phyloP scores from a whole-genome alignment of 2,329 filamentous ascomycete genomes.

The Dryadomyces quercivorus region DNA sequence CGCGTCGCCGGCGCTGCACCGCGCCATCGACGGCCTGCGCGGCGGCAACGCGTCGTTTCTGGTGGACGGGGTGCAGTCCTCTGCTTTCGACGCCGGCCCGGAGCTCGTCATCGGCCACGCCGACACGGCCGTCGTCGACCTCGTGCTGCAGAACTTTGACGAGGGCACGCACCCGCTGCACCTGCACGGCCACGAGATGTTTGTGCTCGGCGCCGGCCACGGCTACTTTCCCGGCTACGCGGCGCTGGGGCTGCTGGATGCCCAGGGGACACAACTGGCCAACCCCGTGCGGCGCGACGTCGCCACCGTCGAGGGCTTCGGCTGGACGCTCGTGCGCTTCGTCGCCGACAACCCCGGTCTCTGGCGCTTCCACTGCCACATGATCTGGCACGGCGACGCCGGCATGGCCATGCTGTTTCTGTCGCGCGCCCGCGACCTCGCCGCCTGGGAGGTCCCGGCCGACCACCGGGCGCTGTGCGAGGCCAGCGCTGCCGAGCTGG shows the following conservation, averaged over 20 bases:
- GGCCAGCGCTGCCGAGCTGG: constrained; percentile 26
- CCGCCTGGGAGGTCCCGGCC: constrained; percentile 28
- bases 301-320: constrained; percentile 31
- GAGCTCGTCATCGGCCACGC: constrained; percentile 53
- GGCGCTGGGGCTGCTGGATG: constrained; percentile 22
- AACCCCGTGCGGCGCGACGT: constrained; percentile 37
- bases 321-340: constrained; percentile 35
- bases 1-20: constrained; percentile 34
- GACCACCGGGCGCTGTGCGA: constrained; percentile 33
- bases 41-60: constrained; percentile 32
- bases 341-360: constrained; percentile 37
- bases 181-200: constrained; percentile 27
- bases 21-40: constrained; percentile 31
- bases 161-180: constrained; percentile 15
- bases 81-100: constrained; percentile 27
- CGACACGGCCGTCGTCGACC: constrained; percentile 50
- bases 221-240: constrained; percentile 39
- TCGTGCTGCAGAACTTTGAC: constrained; percentile 37
- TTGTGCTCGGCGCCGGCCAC: constrained; percentile 48
- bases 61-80: constrained; percentile 38
- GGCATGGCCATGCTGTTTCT: constrained; percentile 29
- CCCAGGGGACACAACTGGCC: constrained; percentile 14
- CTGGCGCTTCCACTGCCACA: constrained; percentile 28
- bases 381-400: constrained; percentile 25
- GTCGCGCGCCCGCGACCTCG: constrained; percentile 32